These are phyloP conservation scores for Edaphochlamys debaryana DNA, from an alignment of 139 green algal genomes.

Conservation along the genomic window DNA sequence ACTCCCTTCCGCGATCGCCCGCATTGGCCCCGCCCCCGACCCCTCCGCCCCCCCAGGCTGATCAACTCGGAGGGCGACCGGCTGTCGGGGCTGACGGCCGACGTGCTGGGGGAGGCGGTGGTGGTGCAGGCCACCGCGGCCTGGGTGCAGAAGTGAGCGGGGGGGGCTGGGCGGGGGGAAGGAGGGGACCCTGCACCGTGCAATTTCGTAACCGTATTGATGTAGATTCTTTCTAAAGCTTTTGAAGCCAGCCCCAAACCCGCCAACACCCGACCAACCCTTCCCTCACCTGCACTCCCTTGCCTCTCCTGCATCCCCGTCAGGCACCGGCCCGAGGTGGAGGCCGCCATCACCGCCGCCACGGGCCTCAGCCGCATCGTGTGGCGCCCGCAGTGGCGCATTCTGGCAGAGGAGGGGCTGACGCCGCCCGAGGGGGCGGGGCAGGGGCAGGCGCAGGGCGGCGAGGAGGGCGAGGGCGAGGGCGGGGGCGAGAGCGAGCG, in stretches of 20 bases:
- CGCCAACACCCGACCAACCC: too few species aligned
- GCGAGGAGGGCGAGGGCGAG: background rate
- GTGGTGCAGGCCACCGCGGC: constrained; percentile 54
- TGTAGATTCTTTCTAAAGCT: too few species aligned
- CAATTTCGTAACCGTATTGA: background rate
- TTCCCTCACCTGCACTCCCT: too few species aligned
- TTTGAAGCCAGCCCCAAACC: too few species aligned
- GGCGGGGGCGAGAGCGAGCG: background rate
- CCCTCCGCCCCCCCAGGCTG: constrained; percentile 70
- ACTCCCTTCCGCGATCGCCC: too few species aligned
- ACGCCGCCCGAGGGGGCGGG: constrained; percentile 31
- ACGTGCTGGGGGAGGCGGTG: constrained; percentile 58
- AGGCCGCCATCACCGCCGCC: background rate
- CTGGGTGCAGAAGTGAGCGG: constrained; percentile 41
- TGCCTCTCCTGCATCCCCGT: background rate
- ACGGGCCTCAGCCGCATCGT: constrained; percentile 46
- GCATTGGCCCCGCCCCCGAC: too few species aligned
- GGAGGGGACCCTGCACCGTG: background rate
- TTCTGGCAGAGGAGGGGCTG: constrained; percentile 78
- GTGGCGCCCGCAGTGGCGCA: constrained; percentile 67
- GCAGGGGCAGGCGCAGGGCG: background rate
- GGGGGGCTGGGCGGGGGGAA: background rate
- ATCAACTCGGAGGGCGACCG: constrained; percentile 90
- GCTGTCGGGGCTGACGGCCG: constrained; percentile 73
- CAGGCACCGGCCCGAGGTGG: constrained; percentile 11